phyloP scores from a whole-genome alignment of 345 rosid species.

The Trapa incisa region DNA sequence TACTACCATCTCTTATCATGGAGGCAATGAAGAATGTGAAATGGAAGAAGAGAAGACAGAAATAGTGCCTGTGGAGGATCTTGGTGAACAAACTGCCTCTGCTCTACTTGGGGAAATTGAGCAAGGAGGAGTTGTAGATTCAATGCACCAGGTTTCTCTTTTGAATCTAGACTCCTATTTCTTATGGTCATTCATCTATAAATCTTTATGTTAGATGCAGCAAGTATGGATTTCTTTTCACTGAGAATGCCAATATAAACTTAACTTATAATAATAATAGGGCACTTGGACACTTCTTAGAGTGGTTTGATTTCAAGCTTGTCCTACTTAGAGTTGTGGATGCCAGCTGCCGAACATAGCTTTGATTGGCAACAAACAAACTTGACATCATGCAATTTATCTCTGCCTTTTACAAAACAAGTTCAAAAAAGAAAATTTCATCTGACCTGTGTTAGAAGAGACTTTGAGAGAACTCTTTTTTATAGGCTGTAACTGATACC shows the following conservation, averaged over 20 bases:
- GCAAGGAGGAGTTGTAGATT: conserved; percentile 93
- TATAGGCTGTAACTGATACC: background rate
- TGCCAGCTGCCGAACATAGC: background rate
- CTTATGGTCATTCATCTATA: background rate
- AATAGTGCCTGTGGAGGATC: conserved; percentile 49
- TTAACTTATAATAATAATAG: background rate
- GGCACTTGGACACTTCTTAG: background rate
- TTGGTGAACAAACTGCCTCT: conserved; percentile 76
- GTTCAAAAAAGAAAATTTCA: background rate
- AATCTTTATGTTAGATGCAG: background rate
- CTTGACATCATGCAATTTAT: background rate
- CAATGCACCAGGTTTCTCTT: conserved; percentile 69
- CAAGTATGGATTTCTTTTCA: background rate
- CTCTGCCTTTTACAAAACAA: background rate
- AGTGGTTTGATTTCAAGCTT: background rate
- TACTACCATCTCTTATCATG: conserved; percentile 46
- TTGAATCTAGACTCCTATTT: background rate
- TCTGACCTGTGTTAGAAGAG: background rate
- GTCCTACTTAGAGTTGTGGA: background rate
- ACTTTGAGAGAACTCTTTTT: background rate
- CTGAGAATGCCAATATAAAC: background rate
- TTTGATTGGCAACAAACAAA: background rate
- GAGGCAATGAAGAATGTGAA: conserved; percentile 32
- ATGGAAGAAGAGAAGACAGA: conserved; percentile 51
- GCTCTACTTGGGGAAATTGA: conserved; percentile 77